Evolutionary conservation across 805 yeast genomes (phyloP), one percentile per base, ranked within the genome.

Genomic region (Wickerhamiella parazyma): DNA sequence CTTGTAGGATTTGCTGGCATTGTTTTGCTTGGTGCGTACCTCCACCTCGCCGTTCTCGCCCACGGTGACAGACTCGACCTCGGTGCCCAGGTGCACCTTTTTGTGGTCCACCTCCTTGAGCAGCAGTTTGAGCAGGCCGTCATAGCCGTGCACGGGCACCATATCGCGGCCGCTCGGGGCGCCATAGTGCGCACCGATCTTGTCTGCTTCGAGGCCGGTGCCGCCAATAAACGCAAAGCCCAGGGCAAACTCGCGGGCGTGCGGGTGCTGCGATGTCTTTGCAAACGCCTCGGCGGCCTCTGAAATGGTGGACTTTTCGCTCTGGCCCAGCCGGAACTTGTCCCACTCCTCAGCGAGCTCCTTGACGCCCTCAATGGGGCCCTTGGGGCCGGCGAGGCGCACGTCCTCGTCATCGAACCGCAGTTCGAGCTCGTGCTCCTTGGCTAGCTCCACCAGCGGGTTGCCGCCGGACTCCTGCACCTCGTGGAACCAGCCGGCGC

Each of bases 401-500:
- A 50, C 42, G 12, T 45, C 42, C 24, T 47, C 50, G 31, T 54
- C 55, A 45, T 55, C 58, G 39, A 33, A 53, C 9, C 16, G 43
- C 6, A 50, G 31, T 24, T 45, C 36, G 33, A 50, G 33, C 14
- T 48, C 50, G 20, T 35, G 35, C 24, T 44, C 47, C 41, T 48
- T 51, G 21, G 55, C 56, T 4, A 46, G 17, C 6, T 33, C 28
- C 22, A 46, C 51, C 14, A 55, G 39, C 8, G 49, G 48, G 44
- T 55, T 55, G 38, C 31, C 31, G 8, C n/a, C 31, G 17, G 48
- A 46, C n/a, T 37, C 40, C 11, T 50, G 51, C 10, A 40, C 42
- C 36, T 49, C 55, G 37, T 55, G 58, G 48, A 55, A 49, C 57
- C 57, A 53, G 1, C 56, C 55, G 2, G 55, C 57, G 11, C 58